These are phyloP conservation scores for Aspergillus terreus DNA, from an alignment of 2,329 filamentous ascomycete species.

Conservation along the genomic window DNA sequence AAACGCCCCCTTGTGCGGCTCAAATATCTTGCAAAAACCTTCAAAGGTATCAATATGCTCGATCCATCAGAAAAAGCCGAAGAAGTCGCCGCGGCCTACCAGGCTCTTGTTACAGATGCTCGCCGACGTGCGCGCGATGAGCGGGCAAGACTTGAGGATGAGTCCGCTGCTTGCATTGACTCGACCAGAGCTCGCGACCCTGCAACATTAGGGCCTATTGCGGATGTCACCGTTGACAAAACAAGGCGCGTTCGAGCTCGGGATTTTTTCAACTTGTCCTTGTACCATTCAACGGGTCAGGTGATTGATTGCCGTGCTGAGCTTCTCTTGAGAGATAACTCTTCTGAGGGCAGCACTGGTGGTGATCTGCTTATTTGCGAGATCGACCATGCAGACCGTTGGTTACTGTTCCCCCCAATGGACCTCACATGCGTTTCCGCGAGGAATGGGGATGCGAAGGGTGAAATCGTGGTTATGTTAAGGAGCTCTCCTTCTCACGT, in stretches of 20 bases:
- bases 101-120: constrained; percentile 70
- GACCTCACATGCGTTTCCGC: constrained; percentile 70
- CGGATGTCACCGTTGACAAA: constrained; percentile 69
- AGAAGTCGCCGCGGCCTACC: constrained; percentile 60
- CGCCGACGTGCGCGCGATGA: constrained; percentile 72
- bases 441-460: constrained; percentile 66
- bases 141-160: constrained; percentile 71
- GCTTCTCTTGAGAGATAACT: constrained; percentile 77
- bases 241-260: constrained; percentile 79
- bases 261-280: constrained; percentile 81
- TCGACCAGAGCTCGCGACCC: constrained; percentile 75
- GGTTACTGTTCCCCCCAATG: constrained; percentile 91
- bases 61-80: constrained; percentile 51
- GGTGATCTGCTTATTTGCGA: constrained; percentile 93
- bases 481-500: constrained; percentile 62
- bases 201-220: constrained; percentile 68
- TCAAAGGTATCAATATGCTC: constrained; percentile 57
- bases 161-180: constrained; percentile 81
- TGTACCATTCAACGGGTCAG: constrained; percentile 86
- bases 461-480: constrained; percentile 82
- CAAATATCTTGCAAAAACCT: constrained; percentile 80
- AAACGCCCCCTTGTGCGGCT: constrained; percentile 84
- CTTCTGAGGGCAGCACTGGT: constrained; percentile 59
- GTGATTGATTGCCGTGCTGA: constrained; percentile 86
- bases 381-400: constrained; percentile 71